Conservation (phyloP, 805 yeast species). For the Lipomyces orientalis region DNA sequence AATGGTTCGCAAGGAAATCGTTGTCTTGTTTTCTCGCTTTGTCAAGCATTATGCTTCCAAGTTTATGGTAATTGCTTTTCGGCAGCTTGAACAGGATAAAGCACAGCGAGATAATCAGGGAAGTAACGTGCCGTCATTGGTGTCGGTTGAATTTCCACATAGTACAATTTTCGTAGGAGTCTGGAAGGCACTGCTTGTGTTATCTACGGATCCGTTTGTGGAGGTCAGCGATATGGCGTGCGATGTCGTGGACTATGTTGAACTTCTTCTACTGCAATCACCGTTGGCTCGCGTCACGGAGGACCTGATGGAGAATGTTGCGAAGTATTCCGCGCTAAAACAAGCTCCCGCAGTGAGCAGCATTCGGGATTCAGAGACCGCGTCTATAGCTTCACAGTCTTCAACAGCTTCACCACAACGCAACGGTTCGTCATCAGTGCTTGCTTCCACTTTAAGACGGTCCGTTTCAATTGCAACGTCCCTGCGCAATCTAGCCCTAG, state of each 20-base stretch:
- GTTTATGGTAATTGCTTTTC: conserved; percentile 84
- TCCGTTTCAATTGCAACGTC: conserved; percentile 42
- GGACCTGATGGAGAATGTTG: conserved; percentile 45
- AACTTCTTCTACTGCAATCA: conserved; percentile 66
- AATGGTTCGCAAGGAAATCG: conserved; percentile 82
- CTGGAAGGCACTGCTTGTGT: conserved; percentile 82
- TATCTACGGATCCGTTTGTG: conserved; percentile 85
- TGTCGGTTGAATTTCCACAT: conserved; percentile 55
- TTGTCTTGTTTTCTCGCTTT: conserved; percentile 75
- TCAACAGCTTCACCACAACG: conserved; percentile 16
- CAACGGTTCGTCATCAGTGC: conserved; percentile 17
- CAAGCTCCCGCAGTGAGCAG: background rate
- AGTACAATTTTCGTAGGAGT: conserved; percentile 84
- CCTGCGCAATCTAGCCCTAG: conserved; percentile 36
- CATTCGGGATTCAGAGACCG: background rate
- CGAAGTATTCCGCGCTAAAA: background rate
- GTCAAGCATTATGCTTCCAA: conserved; percentile 71
- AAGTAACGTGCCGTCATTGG: conserved; percentile 5
- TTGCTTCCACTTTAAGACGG: conserved; percentile 36
- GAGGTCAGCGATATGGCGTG: conserved; percentile 79
- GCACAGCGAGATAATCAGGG: background rate
- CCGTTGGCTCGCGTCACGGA: conserved; percentile 67
- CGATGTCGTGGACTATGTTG: conserved; percentile 73
- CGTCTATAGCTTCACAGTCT: background rate
- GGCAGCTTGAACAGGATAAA: conserved; percentile 76